Evolutionary conservation across 2,329 filamentous ascomycete species (phyloP).

Genomic region (Amauroascus niger): DNA sequence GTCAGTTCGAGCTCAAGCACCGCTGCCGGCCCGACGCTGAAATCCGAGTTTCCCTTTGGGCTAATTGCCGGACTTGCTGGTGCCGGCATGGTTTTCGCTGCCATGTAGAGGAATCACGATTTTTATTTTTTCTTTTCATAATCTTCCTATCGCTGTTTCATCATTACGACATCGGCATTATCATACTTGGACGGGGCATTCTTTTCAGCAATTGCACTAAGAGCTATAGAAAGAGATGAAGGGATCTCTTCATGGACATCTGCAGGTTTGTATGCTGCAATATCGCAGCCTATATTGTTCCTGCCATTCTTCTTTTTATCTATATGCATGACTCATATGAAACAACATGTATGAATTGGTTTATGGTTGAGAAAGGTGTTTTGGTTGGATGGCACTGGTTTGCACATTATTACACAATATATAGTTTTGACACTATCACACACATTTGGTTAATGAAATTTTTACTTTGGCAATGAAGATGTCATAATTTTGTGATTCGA

Average conservation of each 20-base stretch:
- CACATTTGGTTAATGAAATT: background rate
- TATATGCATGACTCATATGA: background rate
- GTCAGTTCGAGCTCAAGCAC: background rate
- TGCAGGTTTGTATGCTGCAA: background rate
- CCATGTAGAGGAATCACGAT: conserved; percentile 10
- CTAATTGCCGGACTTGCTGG: conserved; percentile 14
- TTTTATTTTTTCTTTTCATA: background rate
- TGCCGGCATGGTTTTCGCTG: conserved; percentile 16
- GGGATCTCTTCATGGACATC: no score
- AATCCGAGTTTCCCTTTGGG: conserved; percentile 13
- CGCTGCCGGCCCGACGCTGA: conserved; percentile 8
- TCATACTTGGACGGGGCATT: no score
- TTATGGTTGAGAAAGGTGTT: background rate
- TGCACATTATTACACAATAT: background rate
- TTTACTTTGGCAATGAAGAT: no score
- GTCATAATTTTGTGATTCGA: no score
- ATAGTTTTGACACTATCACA: background rate
- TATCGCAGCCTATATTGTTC: background rate
- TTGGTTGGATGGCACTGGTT: background rate
- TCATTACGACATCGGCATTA: background rate
- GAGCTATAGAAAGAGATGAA: no score
- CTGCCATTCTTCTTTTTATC: background rate
- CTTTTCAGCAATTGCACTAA: no score
- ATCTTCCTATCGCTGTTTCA: no score
- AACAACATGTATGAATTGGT: background rate